These are phyloP conservation scores for Daldinia childiae DNA, from an alignment of 495 filamentous ascomycete genomes.

Conservation along the genomic window DNA sequence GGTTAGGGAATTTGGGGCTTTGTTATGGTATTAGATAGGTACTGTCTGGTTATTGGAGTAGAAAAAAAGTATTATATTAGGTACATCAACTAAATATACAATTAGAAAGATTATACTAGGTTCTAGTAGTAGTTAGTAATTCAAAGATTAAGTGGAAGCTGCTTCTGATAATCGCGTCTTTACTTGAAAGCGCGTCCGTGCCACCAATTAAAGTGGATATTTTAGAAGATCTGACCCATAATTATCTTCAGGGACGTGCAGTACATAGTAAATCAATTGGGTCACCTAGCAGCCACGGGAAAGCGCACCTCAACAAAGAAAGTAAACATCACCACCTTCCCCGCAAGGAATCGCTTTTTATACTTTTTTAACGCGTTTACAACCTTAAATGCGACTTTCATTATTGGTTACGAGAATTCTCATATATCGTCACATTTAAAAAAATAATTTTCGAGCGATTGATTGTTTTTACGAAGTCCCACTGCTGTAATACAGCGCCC, in stretches of 20 bases:
- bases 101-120: no score
- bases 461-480: conserved; percentile 1
- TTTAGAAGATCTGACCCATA: conserved; percentile 11
- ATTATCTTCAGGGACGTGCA: conserved; percentile 16
- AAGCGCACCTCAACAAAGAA: conserved; percentile 20
- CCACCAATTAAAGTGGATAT: conserved; percentile 16
- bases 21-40: not conserved
- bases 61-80: not conserved
- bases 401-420: not conserved
- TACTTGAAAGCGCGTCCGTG: conserved; percentile 21
- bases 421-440: conserved; percentile 5
- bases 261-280: conserved; percentile 24
- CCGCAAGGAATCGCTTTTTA: conserved; percentile 22
- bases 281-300: conserved; percentile 19
- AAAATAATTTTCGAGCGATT: conserved; percentile 8
- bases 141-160: conserved; percentile 6
- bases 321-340: conserved; percentile 37
- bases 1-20: not conserved
- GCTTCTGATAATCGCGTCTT: conserved; percentile 31
- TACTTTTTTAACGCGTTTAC: conserved; percentile 12
- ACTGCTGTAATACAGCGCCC: not conserved
- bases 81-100: not conserved
- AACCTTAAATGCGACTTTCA: conserved; percentile 7
- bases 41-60: not conserved
- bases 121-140: no score